Evolutionary conservation across 176 grass and related monocot species (phyloP).

Genomic region (Rhynchospora pubera): DNA sequence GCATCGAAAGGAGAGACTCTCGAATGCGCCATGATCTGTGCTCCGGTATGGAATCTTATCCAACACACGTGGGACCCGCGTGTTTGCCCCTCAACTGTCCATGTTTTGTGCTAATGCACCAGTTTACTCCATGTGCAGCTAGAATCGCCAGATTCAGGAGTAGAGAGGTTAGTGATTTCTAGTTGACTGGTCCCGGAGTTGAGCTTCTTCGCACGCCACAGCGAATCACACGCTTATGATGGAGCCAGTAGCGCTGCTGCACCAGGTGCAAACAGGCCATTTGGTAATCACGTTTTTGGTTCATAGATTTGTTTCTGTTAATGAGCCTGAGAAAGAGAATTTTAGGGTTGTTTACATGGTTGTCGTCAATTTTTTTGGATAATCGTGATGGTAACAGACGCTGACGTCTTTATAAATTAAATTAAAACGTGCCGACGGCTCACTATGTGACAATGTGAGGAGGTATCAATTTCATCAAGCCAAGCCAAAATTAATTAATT

Average conservation of each 20-base stretch:
- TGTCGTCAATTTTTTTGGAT: neutral
- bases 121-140: neutral
- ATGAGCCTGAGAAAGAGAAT: neutral
- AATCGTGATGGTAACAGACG: slow-evolving; percentile 20
- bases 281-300: neutral
- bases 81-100: neutral
- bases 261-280: neutral
- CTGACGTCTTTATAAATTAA: neutral
- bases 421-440: neutral
- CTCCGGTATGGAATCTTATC: neutral
- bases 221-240: neutral
- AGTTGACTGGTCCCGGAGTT: neutral
- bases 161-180: neutral
- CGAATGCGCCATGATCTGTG: neutral
- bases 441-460: neutral
- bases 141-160: neutral
- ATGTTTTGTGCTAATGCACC: neutral
- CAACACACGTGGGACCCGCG: neutral
- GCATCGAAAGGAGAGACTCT: slow-evolving; percentile 2
- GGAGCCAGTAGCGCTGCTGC: neutral
- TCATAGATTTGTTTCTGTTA: neutral
- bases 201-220: neutral
- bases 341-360: neutral
- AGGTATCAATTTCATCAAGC: neutral
- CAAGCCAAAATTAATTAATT: neutral